Evolutionary conservation across 345 rosid genomes (phyloP).

Genomic region (Linum lewisii): DNA sequence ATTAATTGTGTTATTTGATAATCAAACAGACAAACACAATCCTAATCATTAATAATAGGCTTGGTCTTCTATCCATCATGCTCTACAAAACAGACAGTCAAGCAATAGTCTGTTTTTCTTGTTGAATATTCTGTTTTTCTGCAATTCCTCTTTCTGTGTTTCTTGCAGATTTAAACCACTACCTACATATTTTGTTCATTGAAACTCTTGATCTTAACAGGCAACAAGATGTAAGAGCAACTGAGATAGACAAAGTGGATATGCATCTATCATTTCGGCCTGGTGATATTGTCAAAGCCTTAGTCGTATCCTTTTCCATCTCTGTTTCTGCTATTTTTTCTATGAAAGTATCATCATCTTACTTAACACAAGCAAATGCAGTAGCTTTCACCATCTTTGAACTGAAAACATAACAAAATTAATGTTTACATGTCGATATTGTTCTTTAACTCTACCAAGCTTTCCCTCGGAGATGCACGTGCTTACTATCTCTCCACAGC

Average conservation of each 20-base stretch:
- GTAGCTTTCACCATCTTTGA: background rate
- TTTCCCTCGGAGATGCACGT: slow-evolving; percentile 92
- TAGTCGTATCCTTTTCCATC: slow-evolving; percentile 64
- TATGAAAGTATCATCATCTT: background rate
- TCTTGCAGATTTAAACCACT: background rate
- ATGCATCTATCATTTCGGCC: slow-evolving; percentile 73
- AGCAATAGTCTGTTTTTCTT: background rate
- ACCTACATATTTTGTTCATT: background rate
- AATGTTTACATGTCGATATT: background rate
- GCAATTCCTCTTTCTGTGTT: background rate
- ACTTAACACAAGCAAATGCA: background rate
- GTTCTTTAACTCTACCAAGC: slow-evolving; percentile 33
- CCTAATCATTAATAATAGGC: too few species aligned
- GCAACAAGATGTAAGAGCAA: slow-evolving; percentile 90
- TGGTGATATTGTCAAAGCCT: slow-evolving; percentile 83
- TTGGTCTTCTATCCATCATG: background rate
- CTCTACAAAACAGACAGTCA: background rate
- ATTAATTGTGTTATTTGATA: too few species aligned
- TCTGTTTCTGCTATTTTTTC: slow-evolving; percentile 6
- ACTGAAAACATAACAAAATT: background rate
- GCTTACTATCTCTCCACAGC: slow-evolving; percentile 91
- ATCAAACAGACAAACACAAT: too few species aligned
- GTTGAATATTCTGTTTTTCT: background rate
- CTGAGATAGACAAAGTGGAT: slow-evolving; percentile 90
- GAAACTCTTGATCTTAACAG: slow-evolving; percentile 25